Conservation (phyloP, 495 filamentous ascomycete genomes). For the Daldinia childiae region DNA sequence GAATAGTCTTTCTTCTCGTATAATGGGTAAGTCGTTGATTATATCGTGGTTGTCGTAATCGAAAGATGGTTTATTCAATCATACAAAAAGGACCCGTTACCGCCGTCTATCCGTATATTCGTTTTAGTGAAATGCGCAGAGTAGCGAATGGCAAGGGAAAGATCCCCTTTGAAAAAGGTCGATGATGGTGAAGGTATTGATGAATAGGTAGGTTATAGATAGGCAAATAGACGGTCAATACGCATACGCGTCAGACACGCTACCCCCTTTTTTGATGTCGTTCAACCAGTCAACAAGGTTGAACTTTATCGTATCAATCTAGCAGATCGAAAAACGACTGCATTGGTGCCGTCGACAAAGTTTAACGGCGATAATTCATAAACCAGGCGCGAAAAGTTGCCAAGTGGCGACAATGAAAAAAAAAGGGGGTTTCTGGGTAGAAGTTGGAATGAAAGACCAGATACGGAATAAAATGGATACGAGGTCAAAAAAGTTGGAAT, state of each 20-base stretch:
- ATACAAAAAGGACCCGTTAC: slow-evolving; percentile 17
- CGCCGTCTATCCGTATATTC: slow-evolving; percentile 32
- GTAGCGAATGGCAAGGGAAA: slow-evolving; percentile 44
- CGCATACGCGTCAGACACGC: slow-evolving; percentile 40
- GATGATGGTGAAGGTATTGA: slow-evolving; percentile 7
- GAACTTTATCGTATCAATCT: slow-evolving; percentile 37
- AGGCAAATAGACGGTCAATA: slow-evolving; percentile 17
- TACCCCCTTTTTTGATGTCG: slow-evolving; percentile 15
- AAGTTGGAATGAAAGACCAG: slow-evolving; percentile 8
- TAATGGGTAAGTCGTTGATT: neutral
- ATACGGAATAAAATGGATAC: slow-evolving; percentile 11
- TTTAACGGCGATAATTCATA: slow-evolving; percentile 25
- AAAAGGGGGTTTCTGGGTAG: slow-evolving; percentile 12
- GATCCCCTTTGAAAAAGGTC: slow-evolving; percentile 12
- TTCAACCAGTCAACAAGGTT: slow-evolving; percentile 24
- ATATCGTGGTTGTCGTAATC: slow-evolving; percentile 23
- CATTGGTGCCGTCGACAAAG: slow-evolving; percentile 25
- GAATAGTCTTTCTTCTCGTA: neutral
- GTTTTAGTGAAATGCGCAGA: slow-evolving; percentile 25
- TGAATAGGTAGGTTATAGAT: neutral
- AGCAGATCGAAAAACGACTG: slow-evolving; percentile 30
- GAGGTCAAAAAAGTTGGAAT: slow-evolving; percentile 10
- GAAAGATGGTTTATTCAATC: slow-evolving; percentile 25
- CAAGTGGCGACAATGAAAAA: slow-evolving; percentile 1
- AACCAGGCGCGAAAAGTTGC: slow-evolving; percentile 17